phyloP scores from a whole-genome alignment of 2,329 filamentous ascomycete species.

The Akanthomyces muscarius region DNA sequence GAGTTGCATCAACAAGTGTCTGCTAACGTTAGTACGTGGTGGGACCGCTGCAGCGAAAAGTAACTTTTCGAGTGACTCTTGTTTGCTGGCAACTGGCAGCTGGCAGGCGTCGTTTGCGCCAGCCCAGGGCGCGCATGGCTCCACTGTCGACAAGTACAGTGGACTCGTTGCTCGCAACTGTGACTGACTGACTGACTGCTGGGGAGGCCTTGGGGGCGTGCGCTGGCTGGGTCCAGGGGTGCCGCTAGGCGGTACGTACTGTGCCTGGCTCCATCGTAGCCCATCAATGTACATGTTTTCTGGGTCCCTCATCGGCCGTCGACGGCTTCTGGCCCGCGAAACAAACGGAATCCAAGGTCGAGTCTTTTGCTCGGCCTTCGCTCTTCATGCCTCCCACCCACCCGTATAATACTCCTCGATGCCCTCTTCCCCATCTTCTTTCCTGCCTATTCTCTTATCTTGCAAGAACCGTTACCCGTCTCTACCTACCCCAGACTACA shows the following conservation, averaged over 20 bases:
- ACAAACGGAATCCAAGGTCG: background rate
- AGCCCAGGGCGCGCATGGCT: slow-evolving; percentile 5
- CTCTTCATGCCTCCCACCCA: background rate
- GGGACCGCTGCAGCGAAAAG: background rate
- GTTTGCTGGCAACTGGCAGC: background rate
- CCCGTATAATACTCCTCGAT: slow-evolving; percentile 14
- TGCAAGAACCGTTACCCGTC: background rate
- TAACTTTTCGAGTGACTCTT: background rate
- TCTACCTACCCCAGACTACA: slow-evolving; percentile 6
- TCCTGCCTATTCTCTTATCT: background rate
- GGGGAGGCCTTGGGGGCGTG: background rate
- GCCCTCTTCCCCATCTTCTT: slow-evolving; percentile 3
- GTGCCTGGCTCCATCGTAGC: background rate
- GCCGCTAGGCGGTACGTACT: background rate
- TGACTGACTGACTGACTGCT: background rate
- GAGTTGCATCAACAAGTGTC: too few relatives aligned
- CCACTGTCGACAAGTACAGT: slow-evolving; percentile 14
- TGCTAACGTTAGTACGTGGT: background rate
- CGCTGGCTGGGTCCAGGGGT: background rate
- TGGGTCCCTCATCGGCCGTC: slow-evolving; percentile 12
- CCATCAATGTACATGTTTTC: slow-evolving; percentile 11
- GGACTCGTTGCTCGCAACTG: background rate
- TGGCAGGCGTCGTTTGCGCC: background rate
- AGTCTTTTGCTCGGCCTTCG: background rate
- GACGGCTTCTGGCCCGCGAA: slow-evolving; percentile 15